Percentiles rank a stretch among this genome's conserved stretches.
Conservation (phyloP, 768 basidiomycete species). For the Amanita rubescens region DNA sequence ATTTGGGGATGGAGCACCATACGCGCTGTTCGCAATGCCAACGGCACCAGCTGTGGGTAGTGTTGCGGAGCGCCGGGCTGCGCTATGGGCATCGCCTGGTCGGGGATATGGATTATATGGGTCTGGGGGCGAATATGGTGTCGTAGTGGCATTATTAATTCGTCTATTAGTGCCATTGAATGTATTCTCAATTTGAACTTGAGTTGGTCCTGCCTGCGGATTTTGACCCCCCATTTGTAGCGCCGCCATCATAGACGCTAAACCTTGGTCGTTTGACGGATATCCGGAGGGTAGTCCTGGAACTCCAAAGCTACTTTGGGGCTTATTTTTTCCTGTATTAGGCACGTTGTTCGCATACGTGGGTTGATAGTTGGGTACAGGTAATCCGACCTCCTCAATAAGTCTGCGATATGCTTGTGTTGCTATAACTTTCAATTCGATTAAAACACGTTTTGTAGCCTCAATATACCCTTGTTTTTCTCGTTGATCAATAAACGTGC, state of each 20-base stretch:
- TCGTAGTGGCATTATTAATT: constrained; percentile 24
- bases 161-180: constrained; percentile 27
- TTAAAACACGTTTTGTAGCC: constrained; percentile 84
- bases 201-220: constrained; percentile 69
- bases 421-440: constrained; percentile 87
- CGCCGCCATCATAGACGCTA: constrained; percentile 91
- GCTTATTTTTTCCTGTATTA: constrained; percentile 54
- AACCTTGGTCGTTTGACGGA: constrained; percentile 73
- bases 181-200: constrained; percentile 58
- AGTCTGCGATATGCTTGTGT: constrained; percentile 91
- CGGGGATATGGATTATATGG: constrained; percentile 46
- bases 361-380: constrained; percentile 82
- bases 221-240: constrained; percentile 88
- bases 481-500: constrained; percentile 68
- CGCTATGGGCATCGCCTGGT: constrained; percentile 40
- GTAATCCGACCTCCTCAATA: constrained; percentile 91
- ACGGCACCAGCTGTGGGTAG: constrained; percentile 44
- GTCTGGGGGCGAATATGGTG: constrained; percentile 35
- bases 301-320: constrained; percentile 53
- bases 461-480: constrained; percentile 70
- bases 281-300: constrained; percentile 76
- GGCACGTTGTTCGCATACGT: constrained; percentile 62
- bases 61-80: constrained; percentile 41
- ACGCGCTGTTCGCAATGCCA: constrained; percentile 32
- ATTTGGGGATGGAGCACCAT: constrained; percentile 54